Conservation (phyloP, 192 early-diverging fungal species). For the Endogone sp. region DNA sequence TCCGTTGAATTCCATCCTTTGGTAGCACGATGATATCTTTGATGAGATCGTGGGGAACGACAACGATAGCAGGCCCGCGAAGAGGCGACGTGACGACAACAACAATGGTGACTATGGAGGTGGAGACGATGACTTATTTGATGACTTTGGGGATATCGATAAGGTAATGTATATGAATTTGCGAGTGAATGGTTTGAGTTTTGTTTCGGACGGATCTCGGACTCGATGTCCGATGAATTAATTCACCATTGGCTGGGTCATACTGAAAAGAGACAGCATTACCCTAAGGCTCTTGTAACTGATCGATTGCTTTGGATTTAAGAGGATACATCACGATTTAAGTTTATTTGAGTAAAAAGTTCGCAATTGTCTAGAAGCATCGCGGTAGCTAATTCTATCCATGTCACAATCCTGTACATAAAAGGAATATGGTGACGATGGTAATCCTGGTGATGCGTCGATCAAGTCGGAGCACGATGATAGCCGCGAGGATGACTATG, state of each 20-base stretch:
- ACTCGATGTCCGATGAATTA: too few relatives aligned
- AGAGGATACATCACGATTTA: too few relatives aligned
- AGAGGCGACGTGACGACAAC: slow-evolving; percentile 18
- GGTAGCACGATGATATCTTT: slow-evolving; percentile 29
- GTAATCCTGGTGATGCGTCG: not conserved
- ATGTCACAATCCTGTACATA: not conserved
- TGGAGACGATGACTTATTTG: slow-evolving; percentile 35
- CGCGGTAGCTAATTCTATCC: too few relatives aligned
- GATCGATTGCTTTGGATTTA: too few relatives aligned
- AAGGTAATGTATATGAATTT: slow-evolving; percentile 24
- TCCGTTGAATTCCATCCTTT: too few relatives aligned
- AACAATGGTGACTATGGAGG: slow-evolving; percentile 1
- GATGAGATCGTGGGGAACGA: slow-evolving; percentile 31
- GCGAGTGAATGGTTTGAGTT: too few relatives aligned
- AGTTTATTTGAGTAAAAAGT: too few relatives aligned
- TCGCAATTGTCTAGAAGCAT: too few relatives aligned
- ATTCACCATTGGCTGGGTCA: too few relatives aligned
- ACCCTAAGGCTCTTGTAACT: too few relatives aligned
- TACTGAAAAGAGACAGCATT: too few relatives aligned
- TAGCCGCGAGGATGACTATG: not conserved
- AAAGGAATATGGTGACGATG: slow-evolving; percentile 2
- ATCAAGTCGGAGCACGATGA: not conserved
- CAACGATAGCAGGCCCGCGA: slow-evolving; percentile 8
- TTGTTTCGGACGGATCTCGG: too few relatives aligned
- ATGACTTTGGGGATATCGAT: slow-evolving; percentile 32